Conservation (phyloP, 768 basidiomycete species). For the Gymnopilus dilepis region DNA sequence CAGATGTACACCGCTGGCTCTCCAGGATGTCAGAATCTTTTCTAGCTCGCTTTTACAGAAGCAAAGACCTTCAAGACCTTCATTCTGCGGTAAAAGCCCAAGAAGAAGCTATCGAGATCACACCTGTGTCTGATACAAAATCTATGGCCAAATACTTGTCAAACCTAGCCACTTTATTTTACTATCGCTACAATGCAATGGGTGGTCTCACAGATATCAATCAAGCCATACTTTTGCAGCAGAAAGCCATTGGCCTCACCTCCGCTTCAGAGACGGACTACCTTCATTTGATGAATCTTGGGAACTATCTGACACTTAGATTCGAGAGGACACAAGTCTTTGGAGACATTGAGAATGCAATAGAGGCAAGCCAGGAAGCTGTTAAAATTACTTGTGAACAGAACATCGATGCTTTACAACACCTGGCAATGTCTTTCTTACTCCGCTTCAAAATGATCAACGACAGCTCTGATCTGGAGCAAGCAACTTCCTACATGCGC, state of each 20-base stretch:
- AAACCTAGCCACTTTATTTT: neutral
- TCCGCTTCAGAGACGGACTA: neutral
- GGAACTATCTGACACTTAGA: neutral
- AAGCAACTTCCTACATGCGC: neutral
- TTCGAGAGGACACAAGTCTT: neutral
- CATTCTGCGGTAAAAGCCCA: neutral
- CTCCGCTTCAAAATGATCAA: neutral
- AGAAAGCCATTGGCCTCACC: neutral
- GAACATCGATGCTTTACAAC: neutral
- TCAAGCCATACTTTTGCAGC: neutral
- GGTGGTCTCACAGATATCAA: neutral
- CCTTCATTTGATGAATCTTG: neutral
- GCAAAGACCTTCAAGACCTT: neutral
- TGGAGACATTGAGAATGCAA: neutral
- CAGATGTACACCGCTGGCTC: neutral
- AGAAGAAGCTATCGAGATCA: neutral
- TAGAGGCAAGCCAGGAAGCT: neutral
- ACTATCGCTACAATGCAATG: neutral
- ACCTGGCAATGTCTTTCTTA: neutral
- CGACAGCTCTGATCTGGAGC: neutral
- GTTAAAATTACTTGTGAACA: neutral
- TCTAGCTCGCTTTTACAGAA: neutral
- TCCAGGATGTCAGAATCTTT: neutral
- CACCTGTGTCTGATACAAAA: neutral
- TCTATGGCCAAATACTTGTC: neutral